Evolutionary conservation across 495 filamentous ascomycete species (phyloP), one percentile per base, ranked within the genome.

Genomic region (Hypomontagnella monticulosa): DNA sequence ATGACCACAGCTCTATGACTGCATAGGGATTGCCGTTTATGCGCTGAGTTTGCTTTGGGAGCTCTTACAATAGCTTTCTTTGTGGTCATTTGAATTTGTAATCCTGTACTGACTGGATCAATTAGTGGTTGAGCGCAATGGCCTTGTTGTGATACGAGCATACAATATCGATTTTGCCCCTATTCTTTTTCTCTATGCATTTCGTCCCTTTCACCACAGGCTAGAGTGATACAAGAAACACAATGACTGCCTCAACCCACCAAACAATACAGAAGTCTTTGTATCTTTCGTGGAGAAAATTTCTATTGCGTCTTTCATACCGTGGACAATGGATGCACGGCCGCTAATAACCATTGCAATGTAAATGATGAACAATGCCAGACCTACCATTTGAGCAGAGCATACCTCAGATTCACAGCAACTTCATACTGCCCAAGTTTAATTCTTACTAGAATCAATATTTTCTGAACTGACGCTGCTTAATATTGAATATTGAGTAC

Each of bases 131-230:
- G 14, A 50, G 19, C 11, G 37, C 14, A 27, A 27, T 44, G 57
- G 27, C 12, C 1, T 36, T n/a, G 23, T 11, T 52, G 56, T 59
- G 38, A 11, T 19, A 49, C 43, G 18, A 18, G 41, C 34, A 14
- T 20, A 41, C 7, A 23, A 4, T 19, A 15, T 10, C 23, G 11
- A 42, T 33, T 15, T 18, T 14, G n/a, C 12, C 43, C 23, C 23
- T 27, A 27, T 27, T 38, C 12, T 63, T 12, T 53, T 18, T 61
- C 34, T 50, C 18, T 50, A 50, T 1, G 32, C 10, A 14, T 16
- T 15, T 38, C 30, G 20, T 51, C 9, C 34, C 41, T 66, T 50
- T 54, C 57, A 56, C 44, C 6, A 20, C 55, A 66, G 56, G 23
- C 9, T 61, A 30, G 4, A 7, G 63, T 66, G 32, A 9, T 15